These are phyloP conservation scores for Aspergillus spinulosporus DNA, from an alignment of 2,329 filamentous ascomycete species.

Conservation along the genomic window DNA sequence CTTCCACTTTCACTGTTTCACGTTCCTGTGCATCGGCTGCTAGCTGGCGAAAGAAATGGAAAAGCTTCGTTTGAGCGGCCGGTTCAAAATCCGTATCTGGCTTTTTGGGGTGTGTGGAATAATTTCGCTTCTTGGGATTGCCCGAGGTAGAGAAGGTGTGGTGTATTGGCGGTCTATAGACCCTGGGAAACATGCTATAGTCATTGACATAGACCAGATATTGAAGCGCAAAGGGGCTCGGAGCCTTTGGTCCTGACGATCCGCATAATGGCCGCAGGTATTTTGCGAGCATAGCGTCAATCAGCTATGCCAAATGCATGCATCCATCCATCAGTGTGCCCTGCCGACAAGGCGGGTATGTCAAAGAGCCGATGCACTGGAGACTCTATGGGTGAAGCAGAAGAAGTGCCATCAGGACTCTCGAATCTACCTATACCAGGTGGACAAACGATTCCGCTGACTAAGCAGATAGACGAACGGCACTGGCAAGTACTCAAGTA, in stretches of 20 bases:
- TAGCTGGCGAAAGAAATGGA: neutral
- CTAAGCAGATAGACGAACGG: too few species aligned
- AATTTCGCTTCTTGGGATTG: too few species aligned
- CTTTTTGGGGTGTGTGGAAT: too few species aligned
- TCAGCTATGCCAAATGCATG: neutral
- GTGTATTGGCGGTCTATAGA: neutral
- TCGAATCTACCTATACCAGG: too few species aligned
- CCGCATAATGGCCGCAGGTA: neutral
- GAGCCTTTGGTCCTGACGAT: neutral
- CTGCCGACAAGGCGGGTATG: neutral
- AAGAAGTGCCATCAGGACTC: neutral
- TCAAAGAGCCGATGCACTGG: neutral
- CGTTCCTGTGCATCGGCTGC: neutral
- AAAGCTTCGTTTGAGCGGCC: neutral
- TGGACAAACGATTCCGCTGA: too few species aligned
- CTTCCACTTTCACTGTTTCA: neutral
- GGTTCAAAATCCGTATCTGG: too few species aligned
- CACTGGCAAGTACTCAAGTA: too few species aligned
- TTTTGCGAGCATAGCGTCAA: neutral
- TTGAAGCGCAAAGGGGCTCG: neutral
- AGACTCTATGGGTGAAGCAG: neutral
- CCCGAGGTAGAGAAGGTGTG: neutral
- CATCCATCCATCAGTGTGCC: neutral
- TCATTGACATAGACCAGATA: neutral
- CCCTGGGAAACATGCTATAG: neutral